phyloP scores from a whole-genome alignment of 2,329 filamentous ascomycete genomes.

The Furcasterigmium furcatum region DNA sequence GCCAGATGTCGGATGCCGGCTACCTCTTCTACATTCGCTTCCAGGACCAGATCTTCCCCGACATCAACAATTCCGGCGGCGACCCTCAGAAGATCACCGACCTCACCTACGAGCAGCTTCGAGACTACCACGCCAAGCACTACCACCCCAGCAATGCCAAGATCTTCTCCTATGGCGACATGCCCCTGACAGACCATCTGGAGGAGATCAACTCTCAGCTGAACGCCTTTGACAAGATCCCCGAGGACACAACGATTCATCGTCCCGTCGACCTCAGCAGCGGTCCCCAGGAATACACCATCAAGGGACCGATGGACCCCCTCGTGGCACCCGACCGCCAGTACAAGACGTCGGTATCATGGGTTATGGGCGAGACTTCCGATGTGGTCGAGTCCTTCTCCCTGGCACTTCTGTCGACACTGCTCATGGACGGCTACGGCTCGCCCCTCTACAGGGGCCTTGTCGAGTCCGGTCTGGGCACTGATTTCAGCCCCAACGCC shows the following conservation, averaged over 20 bases:
- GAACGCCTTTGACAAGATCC: slow-evolving; percentile 67
- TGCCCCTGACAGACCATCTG: slow-evolving; percentile 80
- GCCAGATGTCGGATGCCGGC: slow-evolving; percentile 94
- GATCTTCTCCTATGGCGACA: slow-evolving; percentile 91
- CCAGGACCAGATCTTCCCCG: slow-evolving; percentile 90
- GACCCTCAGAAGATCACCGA: slow-evolving; percentile 97
- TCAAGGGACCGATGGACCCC: slow-evolving; percentile 81
- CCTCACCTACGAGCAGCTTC: slow-evolving; percentile 85
- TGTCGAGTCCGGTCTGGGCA: slow-evolving; percentile 85
- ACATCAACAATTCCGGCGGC: slow-evolving; percentile 93
- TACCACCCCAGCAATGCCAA: slow-evolving; percentile 98
- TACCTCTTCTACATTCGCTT: slow-evolving; percentile 96
- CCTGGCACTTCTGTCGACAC: slow-evolving; percentile 73
- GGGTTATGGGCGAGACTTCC: slow-evolving; percentile 80
- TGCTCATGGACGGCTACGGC: slow-evolving; percentile 91
- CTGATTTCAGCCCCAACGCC: slow-evolving; percentile 92
- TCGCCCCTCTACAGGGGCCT: slow-evolving; percentile 88
- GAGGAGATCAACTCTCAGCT: slow-evolving; percentile 75
- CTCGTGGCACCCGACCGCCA: slow-evolving; percentile 83
- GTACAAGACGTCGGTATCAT: slow-evolving; percentile 90
- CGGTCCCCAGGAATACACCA: slow-evolving; percentile 65
- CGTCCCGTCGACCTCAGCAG: slow-evolving; percentile 66
- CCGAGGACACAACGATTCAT: slow-evolving; percentile 71
- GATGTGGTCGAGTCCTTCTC: slow-evolving; percentile 88
- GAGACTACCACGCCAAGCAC: slow-evolving; percentile 84